Evolutionary conservation across 75 land plant species (phyloP).

Genomic region (Isoetes taiwanensis): DNA sequence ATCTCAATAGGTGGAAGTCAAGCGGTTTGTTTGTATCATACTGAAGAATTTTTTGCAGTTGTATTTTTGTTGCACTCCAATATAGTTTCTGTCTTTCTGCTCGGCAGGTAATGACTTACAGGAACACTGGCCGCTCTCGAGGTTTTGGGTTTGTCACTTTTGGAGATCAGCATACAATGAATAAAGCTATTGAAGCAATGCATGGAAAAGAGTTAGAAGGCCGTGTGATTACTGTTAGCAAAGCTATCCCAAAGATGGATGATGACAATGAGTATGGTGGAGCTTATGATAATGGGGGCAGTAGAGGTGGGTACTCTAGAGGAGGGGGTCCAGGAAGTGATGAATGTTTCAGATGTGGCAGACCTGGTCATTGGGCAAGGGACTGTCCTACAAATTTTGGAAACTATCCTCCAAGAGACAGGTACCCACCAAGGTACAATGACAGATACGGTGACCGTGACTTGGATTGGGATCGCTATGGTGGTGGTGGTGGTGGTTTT

Average conservation of each 20-base stretch:
- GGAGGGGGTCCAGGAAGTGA: conserved; percentile 20
- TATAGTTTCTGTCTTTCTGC: too few species aligned
- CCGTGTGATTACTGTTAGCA: conserved; percentile 56
- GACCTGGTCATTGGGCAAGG: conserved; percentile 19
- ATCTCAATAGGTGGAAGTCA: too few species aligned
- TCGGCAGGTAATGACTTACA: conserved; percentile 44
- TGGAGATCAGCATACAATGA: conserved; percentile 48
- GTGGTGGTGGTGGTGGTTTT: conserved; percentile 11
- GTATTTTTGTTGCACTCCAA: too few species aligned
- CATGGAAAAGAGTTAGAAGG: conserved; percentile 70
- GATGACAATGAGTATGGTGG: conserved; percentile 39
- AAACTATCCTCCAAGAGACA: too few species aligned
- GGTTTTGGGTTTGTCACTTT: conserved; percentile 70
- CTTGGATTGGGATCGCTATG: conserved; percentile 5
- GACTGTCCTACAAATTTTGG: too few species aligned
- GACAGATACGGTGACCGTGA: conserved; percentile 17
- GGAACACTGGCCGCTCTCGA: conserved; percentile 54
- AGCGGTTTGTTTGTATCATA: too few species aligned
- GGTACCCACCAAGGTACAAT: too few species aligned
- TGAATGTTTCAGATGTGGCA: conserved; percentile 31
- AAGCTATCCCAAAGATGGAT: conserved; percentile 38
- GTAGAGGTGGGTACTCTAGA: conserved; percentile 21
- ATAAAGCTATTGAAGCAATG: conserved; percentile 58
- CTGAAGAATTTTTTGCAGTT: too few species aligned
- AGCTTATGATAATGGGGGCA: conserved; percentile 14